phyloP scores from a whole-genome alignment of 805 yeast genomes.

The Starmerella roubikii region DNA sequence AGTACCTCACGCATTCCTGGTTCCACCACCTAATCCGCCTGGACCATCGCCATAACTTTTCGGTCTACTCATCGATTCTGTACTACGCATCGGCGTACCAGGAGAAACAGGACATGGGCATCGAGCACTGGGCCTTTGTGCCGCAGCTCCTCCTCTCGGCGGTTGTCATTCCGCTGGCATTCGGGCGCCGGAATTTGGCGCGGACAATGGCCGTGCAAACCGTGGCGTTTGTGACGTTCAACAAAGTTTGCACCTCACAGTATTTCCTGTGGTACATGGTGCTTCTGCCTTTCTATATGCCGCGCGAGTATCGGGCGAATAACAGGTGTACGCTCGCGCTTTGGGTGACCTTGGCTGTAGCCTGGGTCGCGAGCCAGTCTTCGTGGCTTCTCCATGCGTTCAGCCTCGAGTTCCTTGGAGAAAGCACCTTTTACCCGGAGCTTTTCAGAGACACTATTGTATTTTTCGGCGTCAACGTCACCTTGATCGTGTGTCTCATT shows the following conservation, averaged over 20 bases:
- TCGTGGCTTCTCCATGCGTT: slow-evolving; percentile 71
- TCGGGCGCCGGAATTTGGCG: slow-evolving; percentile 33
- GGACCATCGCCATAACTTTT: slow-evolving; percentile 92
- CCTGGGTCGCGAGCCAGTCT: slow-evolving; percentile 65
- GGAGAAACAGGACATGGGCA: slow-evolving; percentile 1
- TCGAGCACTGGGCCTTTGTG: slow-evolving; percentile 46
- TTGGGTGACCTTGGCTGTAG: slow-evolving; percentile 22
- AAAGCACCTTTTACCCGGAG: slow-evolving; percentile 45
- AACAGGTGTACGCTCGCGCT: slow-evolving; percentile 8
- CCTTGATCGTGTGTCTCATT: slow-evolving; percentile 45
- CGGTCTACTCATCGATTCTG: slow-evolving; percentile 65
- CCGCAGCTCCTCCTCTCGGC: slow-evolving; percentile 63
- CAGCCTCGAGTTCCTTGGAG: slow-evolving; percentile 66
- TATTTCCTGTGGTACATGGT: slow-evolving; percentile 91
- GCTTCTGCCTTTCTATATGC: slow-evolving; percentile 59
- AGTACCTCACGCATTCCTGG: slow-evolving; percentile 64
- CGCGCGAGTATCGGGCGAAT: slow-evolving; percentile 31
- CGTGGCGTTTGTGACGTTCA: slow-evolving; percentile 59
- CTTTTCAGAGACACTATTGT: slow-evolving; percentile 40
- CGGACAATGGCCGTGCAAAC: slow-evolving; percentile 62
- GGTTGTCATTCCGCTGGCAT: slow-evolving; percentile 42
- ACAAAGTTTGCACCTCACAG: slow-evolving; percentile 84
- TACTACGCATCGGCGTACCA: slow-evolving; percentile 24
- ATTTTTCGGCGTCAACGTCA: slow-evolving; percentile 51
- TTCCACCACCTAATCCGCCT: slow-evolving; percentile 68